Evolutionary conservation across 352 stramenopile genomes (phyloP).

Genomic region (Pythium dissimile): DNA sequence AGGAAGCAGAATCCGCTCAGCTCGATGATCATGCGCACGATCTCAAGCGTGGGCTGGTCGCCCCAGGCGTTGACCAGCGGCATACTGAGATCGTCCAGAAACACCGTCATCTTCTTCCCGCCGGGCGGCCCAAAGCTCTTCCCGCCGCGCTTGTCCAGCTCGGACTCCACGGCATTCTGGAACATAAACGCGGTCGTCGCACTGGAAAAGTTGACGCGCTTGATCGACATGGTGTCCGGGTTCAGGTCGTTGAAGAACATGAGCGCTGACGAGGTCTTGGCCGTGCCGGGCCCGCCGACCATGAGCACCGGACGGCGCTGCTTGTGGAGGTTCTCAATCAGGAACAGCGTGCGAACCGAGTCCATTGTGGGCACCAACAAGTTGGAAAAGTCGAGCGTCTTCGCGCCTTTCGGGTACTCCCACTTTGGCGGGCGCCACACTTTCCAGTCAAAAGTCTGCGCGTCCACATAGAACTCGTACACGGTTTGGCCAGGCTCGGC

Average conservation of each 20-base stretch:
- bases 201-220: conserved; percentile 98
- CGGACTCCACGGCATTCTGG: conserved; percentile 96
- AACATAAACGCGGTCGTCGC: conserved; percentile 98
- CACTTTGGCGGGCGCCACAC: conserved; percentile 94
- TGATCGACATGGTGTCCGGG: conserved; percentile 93
- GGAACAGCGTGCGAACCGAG: conserved; percentile 93
- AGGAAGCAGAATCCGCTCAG: conserved; percentile 97
- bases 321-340: conserved; percentile 91
- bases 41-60: conserved; percentile 97
- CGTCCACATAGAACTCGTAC: conserved; percentile 94
- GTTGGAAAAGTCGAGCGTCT: conserved; percentile 96
- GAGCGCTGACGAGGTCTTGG: conserved; percentile 96
- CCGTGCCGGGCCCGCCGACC: conserved; percentile 95
- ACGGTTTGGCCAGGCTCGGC: conserved; percentile 85
- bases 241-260: conserved; percentile 98
- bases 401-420: conserved; percentile 93
- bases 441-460: conserved; percentile 93
- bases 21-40: conserved; percentile 97
- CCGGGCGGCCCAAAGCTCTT: conserved; percentile 98
- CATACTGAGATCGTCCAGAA: conserved; percentile 98
- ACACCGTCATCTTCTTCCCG: conserved; percentile 99
- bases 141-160: conserved; percentile 97
- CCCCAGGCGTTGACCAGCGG: conserved; percentile 98
- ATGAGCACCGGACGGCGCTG: conserved; percentile 94
- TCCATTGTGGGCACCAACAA: conserved; percentile 98